phyloP scores from a whole-genome alignment of 2,329 filamentous ascomycete species.

The Ustulina deusta region DNA sequence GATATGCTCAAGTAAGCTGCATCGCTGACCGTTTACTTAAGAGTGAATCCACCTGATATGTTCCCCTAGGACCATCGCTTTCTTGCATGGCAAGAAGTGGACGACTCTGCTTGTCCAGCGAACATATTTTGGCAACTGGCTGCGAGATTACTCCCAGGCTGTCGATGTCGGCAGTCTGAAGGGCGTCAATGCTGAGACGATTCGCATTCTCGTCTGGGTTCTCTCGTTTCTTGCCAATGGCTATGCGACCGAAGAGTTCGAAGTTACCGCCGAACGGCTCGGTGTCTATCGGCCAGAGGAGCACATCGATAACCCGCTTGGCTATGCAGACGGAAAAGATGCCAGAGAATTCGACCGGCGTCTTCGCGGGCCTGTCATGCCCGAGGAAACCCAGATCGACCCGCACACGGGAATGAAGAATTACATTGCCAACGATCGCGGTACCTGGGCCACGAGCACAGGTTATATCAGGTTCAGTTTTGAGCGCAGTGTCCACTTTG shows the following conservation, averaged over 20 bases:
- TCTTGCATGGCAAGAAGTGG: slow-evolving; percentile 87
- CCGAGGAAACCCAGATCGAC: slow-evolving; percentile 79
- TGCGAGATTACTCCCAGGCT: slow-evolving; percentile 86
- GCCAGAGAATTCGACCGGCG: slow-evolving; percentile 84
- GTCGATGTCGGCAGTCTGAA: slow-evolving; percentile 85
- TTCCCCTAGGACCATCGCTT: slow-evolving; percentile 68
- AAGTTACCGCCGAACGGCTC: slow-evolving; percentile 82
- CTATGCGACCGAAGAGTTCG: slow-evolving; percentile 87
- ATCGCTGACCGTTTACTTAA: not conserved
- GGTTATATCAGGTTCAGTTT: slow-evolving; percentile 86
- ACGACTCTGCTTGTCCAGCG: slow-evolving; percentile 81
- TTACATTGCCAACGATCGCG: slow-evolving; percentile 93
- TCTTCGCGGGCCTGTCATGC: slow-evolving; percentile 81
- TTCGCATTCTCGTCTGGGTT: slow-evolving; percentile 83
- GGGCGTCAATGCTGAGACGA: slow-evolving; percentile 80
- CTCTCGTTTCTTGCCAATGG: slow-evolving; percentile 85
- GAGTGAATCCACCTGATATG: slow-evolving; percentile 20
- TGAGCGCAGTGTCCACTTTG: slow-evolving; percentile 79
- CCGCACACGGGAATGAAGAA: slow-evolving; percentile 95
- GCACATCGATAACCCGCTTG: slow-evolving; percentile 81
- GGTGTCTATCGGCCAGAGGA: slow-evolving; percentile 84
- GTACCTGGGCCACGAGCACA: slow-evolving; percentile 88
- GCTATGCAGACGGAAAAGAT: slow-evolving; percentile 88
- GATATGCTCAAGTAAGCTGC: slow-evolving; percentile 74
- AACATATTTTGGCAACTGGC: slow-evolving; percentile 88